Base-by-base conservation (phyloP, 1,139 yeast genomes). In the Geotrichum bryndzae region DNA sequence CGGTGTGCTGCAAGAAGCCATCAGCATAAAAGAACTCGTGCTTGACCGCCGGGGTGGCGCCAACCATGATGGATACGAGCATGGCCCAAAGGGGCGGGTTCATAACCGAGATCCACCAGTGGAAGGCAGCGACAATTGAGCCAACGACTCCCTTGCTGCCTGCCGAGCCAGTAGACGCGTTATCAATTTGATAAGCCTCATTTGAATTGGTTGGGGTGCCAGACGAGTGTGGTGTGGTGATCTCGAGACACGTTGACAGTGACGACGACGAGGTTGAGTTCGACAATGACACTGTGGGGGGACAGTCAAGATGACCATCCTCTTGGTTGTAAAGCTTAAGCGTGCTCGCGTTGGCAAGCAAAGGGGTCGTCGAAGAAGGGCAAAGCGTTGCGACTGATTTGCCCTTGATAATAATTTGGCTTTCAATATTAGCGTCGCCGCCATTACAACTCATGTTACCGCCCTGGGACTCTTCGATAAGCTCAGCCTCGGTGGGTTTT, bases 31-130 rank as follows among this genome's bases (percentile, higher is more conserved):
- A 92, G 66, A 92, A 82, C 61, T 82, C 80, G 57, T 79, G 76
- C 70, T 90, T 90, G 35, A 92, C 72, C 1, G 80, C 77, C 2
- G 96, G 90, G 22, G 90, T 79, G 0, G 95, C 84, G 0, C 98
- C 99, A 61, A 94, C 92, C 31, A 89, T 66, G 23, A 94, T 85
- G 10, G 97, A 86, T 0, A 87, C 75, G 31, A 90, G 74, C 98
- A 94, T 94, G 13, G 98, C 87, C 80, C 91, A 94, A 65, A 94
- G 79, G 10, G 99, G 99, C 11, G 98, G 97, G 74, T 94, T 94
- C 96, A 94, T 90, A 69, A 85, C 85, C 46, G 73, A 69, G 61
- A 80, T 66, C 58, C 83, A 63, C 46, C 66, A 65, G 48, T 46
- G 18, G 38, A 53, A 61, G 13, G 60, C 56, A 7, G 41, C 31